Evolutionary conservation across 169 alveolate species (phyloP).

Genomic region (Plasmodium yoelii): DNA sequence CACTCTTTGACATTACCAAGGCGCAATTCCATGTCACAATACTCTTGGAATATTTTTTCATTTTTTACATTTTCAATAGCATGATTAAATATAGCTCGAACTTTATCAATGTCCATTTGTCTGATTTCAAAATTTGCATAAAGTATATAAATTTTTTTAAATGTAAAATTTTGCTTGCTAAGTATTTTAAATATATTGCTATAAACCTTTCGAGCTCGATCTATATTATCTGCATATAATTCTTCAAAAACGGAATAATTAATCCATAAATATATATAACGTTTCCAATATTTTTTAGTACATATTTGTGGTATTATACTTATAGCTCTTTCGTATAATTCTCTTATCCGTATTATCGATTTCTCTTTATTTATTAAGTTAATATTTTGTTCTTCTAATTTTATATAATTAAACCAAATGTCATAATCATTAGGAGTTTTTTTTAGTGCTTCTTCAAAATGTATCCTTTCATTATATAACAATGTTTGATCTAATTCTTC

Average conservation of each 20-base stretch:
- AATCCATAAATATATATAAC: conserved; percentile 96
- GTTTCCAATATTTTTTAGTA: conserved; percentile 93
- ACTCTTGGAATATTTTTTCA: conserved; percentile 92
- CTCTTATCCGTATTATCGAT: conserved; percentile 87
- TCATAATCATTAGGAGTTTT: conserved; percentile 93
- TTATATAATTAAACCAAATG: conserved; percentile 96
- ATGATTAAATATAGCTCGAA: conserved; percentile 93
- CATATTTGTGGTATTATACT: conserved; percentile 93
- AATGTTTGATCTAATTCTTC: conserved; percentile 93
- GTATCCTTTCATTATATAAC: conserved; percentile 86
- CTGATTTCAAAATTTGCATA: conserved; percentile 92
- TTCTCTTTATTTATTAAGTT: conserved; percentile 72
- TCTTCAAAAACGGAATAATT: conserved; percentile 96
- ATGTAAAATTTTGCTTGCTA: conserved; percentile 93
- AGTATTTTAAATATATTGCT: conserved; percentile 89
- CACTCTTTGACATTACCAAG: conserved; percentile 96
- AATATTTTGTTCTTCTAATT: conserved; percentile 93
- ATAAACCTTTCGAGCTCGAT: conserved; percentile 92
- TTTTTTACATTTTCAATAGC: conserved; percentile 95
- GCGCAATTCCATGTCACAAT: conserved; percentile 94
- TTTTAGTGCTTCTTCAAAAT: conserved; percentile 87
- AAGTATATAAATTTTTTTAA: conserved; percentile 93
- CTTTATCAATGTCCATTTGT: conserved; percentile 87
- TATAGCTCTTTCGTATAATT: conserved; percentile 95
- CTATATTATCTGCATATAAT: conserved; percentile 86